Base-by-base conservation (phyloP, 108 stramenopile species). In the Discostella stelligeroides region DNA sequence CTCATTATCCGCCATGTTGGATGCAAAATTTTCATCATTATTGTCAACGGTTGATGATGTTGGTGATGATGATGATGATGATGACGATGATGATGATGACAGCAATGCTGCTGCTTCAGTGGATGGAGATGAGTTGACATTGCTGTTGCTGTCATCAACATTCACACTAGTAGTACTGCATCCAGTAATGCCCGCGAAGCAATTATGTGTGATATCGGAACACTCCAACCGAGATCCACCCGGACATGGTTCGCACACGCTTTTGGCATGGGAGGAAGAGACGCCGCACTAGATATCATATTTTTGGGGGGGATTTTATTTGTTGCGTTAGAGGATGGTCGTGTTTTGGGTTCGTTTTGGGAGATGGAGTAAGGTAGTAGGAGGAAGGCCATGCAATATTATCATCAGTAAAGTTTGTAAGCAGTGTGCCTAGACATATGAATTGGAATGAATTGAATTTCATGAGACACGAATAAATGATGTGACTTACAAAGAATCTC, bases 181-280 rank as follows among this genome's bases (percentile, higher is more conserved):
- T 15, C 76, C 76, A 13, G 76, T 77, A 30, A 77, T 51, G 38
- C 76, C 76, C 34, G 76, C 76, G 30, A 62, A 77, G 63, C 76
- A 77, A 69, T 65, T 65, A 38, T 77, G 68, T 7, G 62, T 55
- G 15, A 56, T 25, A 51, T 77, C 55, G 15, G 67, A 49, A 53
- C 76, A 77, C 51, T 77, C 76, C 37, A 63, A 50, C 37, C 76
- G 29, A 17, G 60, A 63, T 23, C 76, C 76, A 18, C 76, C 76
- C 8, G 68, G 68, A 51, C 76, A 77, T 0, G 76, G 68, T 39
- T 70, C 68, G 25, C 76, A 77, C 18, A 70, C 58, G 29, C 30
- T 23, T 58, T 45, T 65, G 28, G 76, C 76, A 21, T 69, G 57
- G 48, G 61, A 70, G 24, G 68, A 40, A 37, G 67, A 68, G 12